Conservation (phyloP, 306 rosid genomes). For the Malus sylvestris region DNA sequence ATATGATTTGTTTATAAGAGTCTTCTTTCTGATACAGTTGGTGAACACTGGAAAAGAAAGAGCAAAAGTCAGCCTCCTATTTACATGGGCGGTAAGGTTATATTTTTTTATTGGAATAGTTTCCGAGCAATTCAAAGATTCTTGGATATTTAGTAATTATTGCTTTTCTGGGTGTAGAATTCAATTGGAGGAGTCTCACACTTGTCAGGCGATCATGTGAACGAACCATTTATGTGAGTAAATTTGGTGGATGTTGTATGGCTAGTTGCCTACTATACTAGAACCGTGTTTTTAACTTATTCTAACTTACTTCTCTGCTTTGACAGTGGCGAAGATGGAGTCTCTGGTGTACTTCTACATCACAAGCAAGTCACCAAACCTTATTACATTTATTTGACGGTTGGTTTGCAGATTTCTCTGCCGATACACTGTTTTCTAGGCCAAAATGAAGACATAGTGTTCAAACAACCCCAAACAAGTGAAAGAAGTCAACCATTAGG, state of each 20-base stretch:
- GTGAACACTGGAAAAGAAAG: constrained; percentile 95
- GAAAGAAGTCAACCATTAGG: neutral
- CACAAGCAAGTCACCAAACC: constrained; percentile 99
- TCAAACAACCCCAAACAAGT: neutral
- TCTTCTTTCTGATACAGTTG: constrained; percentile 53
- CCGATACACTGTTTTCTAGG: constrained; percentile 28
- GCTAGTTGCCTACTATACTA: neutral
- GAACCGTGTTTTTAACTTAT: neutral
- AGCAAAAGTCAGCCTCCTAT: constrained; percentile 95
- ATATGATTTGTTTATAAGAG: constrained; percentile 18
- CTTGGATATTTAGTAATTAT: constrained; percentile 20
- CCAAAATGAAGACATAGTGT: neutral
- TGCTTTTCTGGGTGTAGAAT: constrained; percentile 54
- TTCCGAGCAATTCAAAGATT: constrained; percentile 5
- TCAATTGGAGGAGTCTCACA: constrained; percentile 93
- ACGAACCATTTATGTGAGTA: constrained; percentile 83
- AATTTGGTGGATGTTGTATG: constrained; percentile 2
- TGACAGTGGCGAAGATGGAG: constrained; percentile 89
- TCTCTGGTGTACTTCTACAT: constrained; percentile 94
- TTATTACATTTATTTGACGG: constrained; percentile 62
- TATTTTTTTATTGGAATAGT: constrained; percentile 14
- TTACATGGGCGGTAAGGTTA: constrained; percentile 92
- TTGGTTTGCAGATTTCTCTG: constrained; percentile 84
- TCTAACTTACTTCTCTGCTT: constrained; percentile 21
- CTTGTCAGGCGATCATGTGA: constrained; percentile 82